Evolutionary conservation across 2,329 filamentous ascomycete species (phyloP).

Genomic region (Aspergillus quadricinctus): DNA sequence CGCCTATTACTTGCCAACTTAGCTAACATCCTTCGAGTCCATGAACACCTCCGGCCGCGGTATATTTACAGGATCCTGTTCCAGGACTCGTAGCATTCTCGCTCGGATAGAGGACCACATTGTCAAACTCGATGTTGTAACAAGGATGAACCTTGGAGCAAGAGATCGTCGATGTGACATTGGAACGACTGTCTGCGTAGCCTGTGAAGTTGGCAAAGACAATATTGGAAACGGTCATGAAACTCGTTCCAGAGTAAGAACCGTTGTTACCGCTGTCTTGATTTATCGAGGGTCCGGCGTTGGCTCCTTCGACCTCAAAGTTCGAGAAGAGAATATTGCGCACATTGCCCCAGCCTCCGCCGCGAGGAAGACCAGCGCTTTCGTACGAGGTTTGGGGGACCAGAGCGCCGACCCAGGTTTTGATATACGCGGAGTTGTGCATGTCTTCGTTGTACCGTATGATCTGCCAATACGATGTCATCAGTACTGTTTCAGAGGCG

Average conservation of each 20-base stretch:
- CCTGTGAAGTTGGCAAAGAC: no score
- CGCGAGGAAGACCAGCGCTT: constrained; percentile 45
- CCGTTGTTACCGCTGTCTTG: no score
- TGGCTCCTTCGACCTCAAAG: constrained; percentile 47
- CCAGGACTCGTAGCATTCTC: constrained; percentile 31
- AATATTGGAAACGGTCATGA: no score
- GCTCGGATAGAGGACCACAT: constrained; percentile 32
- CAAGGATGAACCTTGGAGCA: constrained; percentile 50
- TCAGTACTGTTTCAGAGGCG: no score
- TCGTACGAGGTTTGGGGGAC: constrained; percentile 48
- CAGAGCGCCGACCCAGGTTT: constrained; percentile 52
- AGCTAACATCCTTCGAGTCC: constrained; percentile 22
- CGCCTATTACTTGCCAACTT: neutral
- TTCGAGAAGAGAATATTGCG: constrained; percentile 50
- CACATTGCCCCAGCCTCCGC: constrained; percentile 53
- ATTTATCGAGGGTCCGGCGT: constrained; percentile 9
- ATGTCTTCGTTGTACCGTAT: constrained; percentile 43
- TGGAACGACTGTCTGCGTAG: constrained; percentile 26
- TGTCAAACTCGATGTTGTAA: constrained; percentile 47
- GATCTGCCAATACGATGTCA: constrained; percentile 22
- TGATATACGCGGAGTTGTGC: constrained; percentile 51
- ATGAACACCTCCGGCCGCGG: constrained; percentile 35
- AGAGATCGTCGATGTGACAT: constrained; percentile 39
- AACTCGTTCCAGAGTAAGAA: no score
- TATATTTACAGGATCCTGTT: constrained; percentile 35